phyloP scores from a whole-genome alignment of 192 early-diverging fungal genomes.

The Dispira parvispora region DNA sequence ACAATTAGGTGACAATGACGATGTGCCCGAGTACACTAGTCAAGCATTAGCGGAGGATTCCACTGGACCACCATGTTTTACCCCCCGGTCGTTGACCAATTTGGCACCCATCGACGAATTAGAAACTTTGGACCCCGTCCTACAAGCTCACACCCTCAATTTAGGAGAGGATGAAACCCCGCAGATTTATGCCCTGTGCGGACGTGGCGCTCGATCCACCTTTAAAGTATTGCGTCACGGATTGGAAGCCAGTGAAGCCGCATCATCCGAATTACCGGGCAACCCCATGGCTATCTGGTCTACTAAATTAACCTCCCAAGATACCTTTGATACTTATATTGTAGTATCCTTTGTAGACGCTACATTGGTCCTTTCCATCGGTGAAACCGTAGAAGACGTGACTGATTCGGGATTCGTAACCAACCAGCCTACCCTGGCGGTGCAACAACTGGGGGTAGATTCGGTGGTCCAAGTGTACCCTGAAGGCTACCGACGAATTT shows the following conservation, averaged over 20 bases:
- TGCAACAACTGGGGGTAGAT: slow-evolving; percentile 72
- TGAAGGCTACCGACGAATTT: slow-evolving; percentile 77
- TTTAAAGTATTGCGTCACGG: slow-evolving; percentile 88
- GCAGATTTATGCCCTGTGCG: slow-evolving; percentile 83
- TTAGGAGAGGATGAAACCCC: slow-evolving; percentile 82
- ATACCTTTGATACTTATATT: slow-evolving; percentile 66
- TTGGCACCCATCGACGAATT: slow-evolving; percentile 84
- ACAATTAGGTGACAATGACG: slow-evolving; percentile 83
- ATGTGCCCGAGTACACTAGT: slow-evolving; percentile 55
- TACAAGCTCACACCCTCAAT: slow-evolving; percentile 74
- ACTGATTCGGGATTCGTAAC: slow-evolving; percentile 78
- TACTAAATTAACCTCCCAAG: slow-evolving; percentile 21
- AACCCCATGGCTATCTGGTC: slow-evolving; percentile 89
- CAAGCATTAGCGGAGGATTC: slow-evolving; percentile 40
- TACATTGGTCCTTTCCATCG: slow-evolving; percentile 82
- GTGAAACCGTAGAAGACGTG: slow-evolving; percentile 84
- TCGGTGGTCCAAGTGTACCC: slow-evolving; percentile 83
- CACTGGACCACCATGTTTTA: slow-evolving; percentile 31
- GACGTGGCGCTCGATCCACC: slow-evolving; percentile 57
- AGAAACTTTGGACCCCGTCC: slow-evolving; percentile 62
- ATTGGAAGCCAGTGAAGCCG: slow-evolving; percentile 81
- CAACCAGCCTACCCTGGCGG: slow-evolving; percentile 66
- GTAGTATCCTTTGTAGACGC: slow-evolving; percentile 85
- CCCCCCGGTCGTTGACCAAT: slow-evolving; percentile 62
- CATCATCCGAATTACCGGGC: slow-evolving; percentile 81